Evolutionary conservation across 176 grass and related monocot genomes (phyloP).

Genomic region (Puccinellia tenuiflora): DNA sequence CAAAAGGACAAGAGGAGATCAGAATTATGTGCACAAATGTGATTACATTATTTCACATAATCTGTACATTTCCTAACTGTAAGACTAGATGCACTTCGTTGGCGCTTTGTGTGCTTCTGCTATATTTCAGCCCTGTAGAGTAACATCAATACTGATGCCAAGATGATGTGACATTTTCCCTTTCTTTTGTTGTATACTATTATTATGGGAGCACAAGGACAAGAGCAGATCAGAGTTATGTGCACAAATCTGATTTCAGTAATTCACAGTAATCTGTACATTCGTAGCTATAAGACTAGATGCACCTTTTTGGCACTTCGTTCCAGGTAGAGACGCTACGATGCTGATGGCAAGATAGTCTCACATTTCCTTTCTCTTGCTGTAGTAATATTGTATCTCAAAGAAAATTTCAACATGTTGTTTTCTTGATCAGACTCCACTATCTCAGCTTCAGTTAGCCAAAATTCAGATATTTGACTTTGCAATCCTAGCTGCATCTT

Average conservation of each 20-base stretch:
- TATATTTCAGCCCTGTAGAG: not conserved
- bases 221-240: not conserved
- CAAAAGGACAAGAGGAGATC: not conserved
- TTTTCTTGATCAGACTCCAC: not conserved
- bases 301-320: too few relatives aligned
- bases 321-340: too few relatives aligned
- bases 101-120: not conserved
- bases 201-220: not conserved
- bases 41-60: not conserved
- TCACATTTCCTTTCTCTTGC: too few relatives aligned
- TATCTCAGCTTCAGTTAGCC: not conserved
- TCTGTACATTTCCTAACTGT: too few relatives aligned
- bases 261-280: not conserved
- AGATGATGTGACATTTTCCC: not conserved
- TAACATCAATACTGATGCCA: not conserved
- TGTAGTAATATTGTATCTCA: too few relatives aligned
- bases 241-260: not conserved
- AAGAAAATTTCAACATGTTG: too few relatives aligned
- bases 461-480: not conserved
- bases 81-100: not conserved
- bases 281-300: not conserved
- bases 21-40: not conserved
- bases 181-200: not conserved
- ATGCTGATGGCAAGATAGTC: too few relatives aligned
- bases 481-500: not conserved